phyloP scores from a whole-genome alignment of 345 rosid species.

The Viola odorata region DNA sequence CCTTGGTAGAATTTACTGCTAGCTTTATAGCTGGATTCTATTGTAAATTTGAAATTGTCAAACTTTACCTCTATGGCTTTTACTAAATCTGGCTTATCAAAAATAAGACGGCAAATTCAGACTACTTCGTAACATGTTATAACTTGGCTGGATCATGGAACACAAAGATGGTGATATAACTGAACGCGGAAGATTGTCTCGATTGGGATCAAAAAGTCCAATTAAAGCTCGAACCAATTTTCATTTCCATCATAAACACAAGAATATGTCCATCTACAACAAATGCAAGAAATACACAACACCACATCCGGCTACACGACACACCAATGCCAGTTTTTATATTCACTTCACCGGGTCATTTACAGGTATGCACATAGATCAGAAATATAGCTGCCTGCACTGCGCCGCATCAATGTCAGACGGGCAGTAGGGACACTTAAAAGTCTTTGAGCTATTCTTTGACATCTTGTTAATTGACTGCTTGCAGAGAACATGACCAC shows the following conservation, averaged over 20 bases:
- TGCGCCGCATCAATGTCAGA: slow-evolving; percentile 33
- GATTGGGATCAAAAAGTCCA: too few species aligned
- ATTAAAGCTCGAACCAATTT: not conserved
- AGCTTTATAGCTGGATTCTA: too few species aligned
- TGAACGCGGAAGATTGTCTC: too few species aligned
- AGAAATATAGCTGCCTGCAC: slow-evolving; percentile 51
- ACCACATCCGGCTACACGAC: slow-evolving; percentile 13
- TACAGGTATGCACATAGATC: slow-evolving; percentile 21
- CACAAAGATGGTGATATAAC: too few species aligned
- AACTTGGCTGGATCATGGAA: too few species aligned
- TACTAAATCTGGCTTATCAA: too few species aligned
- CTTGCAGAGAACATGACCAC: slow-evolving; percentile 65
- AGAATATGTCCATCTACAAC: slow-evolving; percentile 39
- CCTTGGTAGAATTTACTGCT: too few species aligned
- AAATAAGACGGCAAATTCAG: too few species aligned
- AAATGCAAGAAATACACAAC: slow-evolving; percentile 23
- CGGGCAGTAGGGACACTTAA: slow-evolving; percentile 65
- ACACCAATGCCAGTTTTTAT: slow-evolving; percentile 19
- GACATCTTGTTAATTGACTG: slow-evolving; percentile 51
- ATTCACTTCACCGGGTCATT: slow-evolving; percentile 3
- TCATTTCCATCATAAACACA: not conserved
- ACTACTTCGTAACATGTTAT: too few species aligned
- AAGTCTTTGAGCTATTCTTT: slow-evolving; percentile 37
- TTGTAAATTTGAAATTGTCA: too few species aligned
- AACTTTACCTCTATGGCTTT: too few species aligned